Conservation (phyloP, 2,329 filamentous ascomycete genomes). For the Aspergillus sp. region DNA sequence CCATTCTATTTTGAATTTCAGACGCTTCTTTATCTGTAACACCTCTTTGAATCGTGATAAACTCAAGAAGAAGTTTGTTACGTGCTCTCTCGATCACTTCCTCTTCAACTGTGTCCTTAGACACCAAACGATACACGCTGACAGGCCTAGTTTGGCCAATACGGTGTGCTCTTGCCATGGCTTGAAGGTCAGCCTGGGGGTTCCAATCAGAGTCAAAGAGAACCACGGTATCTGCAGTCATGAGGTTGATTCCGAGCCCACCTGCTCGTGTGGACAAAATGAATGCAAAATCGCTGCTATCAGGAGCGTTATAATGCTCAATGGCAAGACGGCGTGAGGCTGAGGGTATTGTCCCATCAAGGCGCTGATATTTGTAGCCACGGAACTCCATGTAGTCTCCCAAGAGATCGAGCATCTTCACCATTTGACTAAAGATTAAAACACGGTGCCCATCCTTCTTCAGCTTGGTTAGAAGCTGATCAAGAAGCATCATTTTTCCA, state of each 20-base stretch:
- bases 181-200: conserved; percentile 94
- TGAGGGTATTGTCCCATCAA: conserved; percentile 92
- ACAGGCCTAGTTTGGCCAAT: conserved; percentile 96
- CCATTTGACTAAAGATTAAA: conserved; percentile 99
- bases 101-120: conserved; percentile 97
- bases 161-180: conserved; percentile 96
- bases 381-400: conserved; percentile 90
- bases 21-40: conserved; percentile 92
- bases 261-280: conserved; percentile 91
- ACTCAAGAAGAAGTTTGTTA: conserved; percentile 96
- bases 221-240: conserved; percentile 97
- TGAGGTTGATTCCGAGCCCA: conserved; percentile 97
- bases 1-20: conserved; percentile 76
- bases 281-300: conserved; percentile 94
- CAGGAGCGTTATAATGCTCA: conserved; percentile 97
- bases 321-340: conserved; percentile 88
- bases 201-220: conserved; percentile 98
- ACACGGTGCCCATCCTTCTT: conserved; percentile 93
- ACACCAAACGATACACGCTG: conserved; percentile 92
- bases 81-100: conserved; percentile 94
- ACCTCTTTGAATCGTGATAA: conserved; percentile 93
- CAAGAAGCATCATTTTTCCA: conserved; percentile 99
- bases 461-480: conserved; percentile 90
- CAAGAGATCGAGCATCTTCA: conserved; percentile 95
- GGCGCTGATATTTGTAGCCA: conserved; percentile 90